A percentile compares a stretch with the other conserved stretches of the same genome.
phyloP scores from a whole-genome alignment of 2,329 filamentous ascomycete species.

The Aspergillus tubingensis region DNA sequence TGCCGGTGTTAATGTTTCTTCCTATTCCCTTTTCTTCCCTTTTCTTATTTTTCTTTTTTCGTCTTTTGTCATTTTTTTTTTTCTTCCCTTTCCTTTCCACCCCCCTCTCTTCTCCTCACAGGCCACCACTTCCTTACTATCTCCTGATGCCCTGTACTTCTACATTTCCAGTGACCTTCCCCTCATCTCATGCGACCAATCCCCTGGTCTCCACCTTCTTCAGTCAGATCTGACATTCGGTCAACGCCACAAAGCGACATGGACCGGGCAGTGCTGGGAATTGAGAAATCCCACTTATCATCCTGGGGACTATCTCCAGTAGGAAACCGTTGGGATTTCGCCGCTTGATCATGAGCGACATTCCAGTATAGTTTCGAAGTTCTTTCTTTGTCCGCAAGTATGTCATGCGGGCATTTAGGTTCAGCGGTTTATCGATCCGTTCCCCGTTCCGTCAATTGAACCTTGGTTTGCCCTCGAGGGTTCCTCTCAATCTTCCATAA shows the following conservation, averaged over 20 bases:
- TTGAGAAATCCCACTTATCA: background rate
- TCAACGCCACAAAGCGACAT: background rate
- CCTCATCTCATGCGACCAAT: background rate
- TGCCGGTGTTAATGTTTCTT: background rate
- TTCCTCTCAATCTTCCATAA: constrained; percentile 10
- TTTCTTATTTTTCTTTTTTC: too few species aligned
- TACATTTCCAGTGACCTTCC: background rate
- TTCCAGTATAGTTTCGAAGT: constrained; percentile 14
- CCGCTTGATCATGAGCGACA: constrained; percentile 12
- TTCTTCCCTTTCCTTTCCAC: too few species aligned
- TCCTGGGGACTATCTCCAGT: background rate
- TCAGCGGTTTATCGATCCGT: constrained; percentile 38
- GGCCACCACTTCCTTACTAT: background rate
- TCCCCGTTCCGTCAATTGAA: constrained; percentile 28
- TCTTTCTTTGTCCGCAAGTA: constrained; percentile 23
- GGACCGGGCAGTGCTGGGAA: background rate
- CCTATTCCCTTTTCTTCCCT: too few species aligned
- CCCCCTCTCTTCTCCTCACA: too few species aligned
- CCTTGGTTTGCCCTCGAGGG: constrained; percentile 13
- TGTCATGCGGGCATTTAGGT: constrained; percentile 38
- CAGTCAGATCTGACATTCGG: constrained; percentile 5
- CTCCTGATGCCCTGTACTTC: background rate
- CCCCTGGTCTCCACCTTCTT: constrained; percentile 6
- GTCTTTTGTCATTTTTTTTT: too few species aligned
- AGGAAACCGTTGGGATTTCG: constrained; percentile 19